Evolutionary conservation across 1,284 basidiomycete species (phyloP).

Genomic region (Mycosarcoma mackinlayi): DNA sequence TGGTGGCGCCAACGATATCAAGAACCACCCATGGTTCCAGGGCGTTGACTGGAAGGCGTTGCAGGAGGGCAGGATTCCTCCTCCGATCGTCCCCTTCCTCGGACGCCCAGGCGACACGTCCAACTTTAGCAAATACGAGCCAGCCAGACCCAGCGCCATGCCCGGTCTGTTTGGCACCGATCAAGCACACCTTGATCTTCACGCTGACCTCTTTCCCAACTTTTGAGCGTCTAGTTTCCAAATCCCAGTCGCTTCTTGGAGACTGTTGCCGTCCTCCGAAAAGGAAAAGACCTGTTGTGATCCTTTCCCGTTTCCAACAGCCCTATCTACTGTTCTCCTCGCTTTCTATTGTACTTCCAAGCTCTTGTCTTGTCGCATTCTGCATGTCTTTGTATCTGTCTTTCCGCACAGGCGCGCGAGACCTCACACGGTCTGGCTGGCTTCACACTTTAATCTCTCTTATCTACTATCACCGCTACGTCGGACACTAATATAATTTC

Average conservation of each 20-base stretch:
- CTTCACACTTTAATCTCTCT: too few relatives aligned
- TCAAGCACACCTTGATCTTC: conserved; percentile 7
- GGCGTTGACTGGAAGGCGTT: conserved; percentile 71
- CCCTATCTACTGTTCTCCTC: not conserved
- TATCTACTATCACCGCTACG: too few relatives aligned
- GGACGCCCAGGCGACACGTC: conserved; percentile 74
- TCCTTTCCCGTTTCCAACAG: not conserved
- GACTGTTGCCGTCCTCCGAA: too few relatives aligned
- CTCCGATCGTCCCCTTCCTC: conserved; percentile 71
- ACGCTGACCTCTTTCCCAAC: conserved; percentile 32
- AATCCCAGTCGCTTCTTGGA: too few relatives aligned
- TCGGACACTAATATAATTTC: too few relatives aligned
- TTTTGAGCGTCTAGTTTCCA: conserved; percentile 11
- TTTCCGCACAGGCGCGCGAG: too few relatives aligned
- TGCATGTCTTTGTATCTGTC: not conserved
- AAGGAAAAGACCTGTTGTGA: too few relatives aligned
- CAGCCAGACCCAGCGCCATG: conserved; percentile 27
- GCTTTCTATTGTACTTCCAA: not conserved
- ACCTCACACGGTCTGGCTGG: too few relatives aligned
- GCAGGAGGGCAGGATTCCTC: conserved; percentile 69
- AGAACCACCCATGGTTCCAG: conserved; percentile 71
- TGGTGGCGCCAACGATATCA: conserved; percentile 71
- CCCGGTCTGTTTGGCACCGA: conserved; percentile 36
- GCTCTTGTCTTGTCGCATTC: not conserved
- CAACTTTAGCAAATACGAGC: conserved; percentile 51